Evolutionary conservation across 495 filamentous ascomycete species (phyloP), one percentile per base, ranked within the genome.

Genomic region (Glarea lozoyensis): DNA sequence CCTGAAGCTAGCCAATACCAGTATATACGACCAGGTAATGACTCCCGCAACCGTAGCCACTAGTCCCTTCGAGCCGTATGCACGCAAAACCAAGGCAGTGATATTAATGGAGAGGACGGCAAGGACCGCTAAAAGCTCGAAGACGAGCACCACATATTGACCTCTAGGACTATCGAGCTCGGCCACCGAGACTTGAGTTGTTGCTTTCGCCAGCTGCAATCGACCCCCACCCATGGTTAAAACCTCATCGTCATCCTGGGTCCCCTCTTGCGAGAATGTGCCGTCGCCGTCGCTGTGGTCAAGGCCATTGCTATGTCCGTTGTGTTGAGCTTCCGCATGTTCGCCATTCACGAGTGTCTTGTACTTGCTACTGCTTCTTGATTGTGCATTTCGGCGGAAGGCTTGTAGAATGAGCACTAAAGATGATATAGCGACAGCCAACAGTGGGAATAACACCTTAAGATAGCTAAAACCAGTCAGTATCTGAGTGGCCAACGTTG

Each of bases 401-500:
- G 63, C 61, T 49, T 79, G 77, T 42, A 75, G 39, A 31, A 69
- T 21, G 40, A 95, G 74, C 50, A 76, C 68, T 16, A 86, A 55
- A 30, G 88, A 57, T 2, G 93, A 99, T 10, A 82, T 46, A 39
- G 64, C 75, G 58, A 84, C 76, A 32, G 80, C 66, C 21, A 76
- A 64, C 38, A 94, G 72, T 46, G 93, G 93, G 29, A 96, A 73
- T 27, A 92, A 65, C 42, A 86, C 76, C 64, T 87, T 82, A 31
- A 99, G 75, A 58, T 86, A 86, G 60, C 90, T 97, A 60, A 30
- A 18, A 29, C 29, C 13, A 25, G 29, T 47, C 25, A 49, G 46
- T 25, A 15, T 42, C n/a, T 7, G n/a, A 16, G 25, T 19, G n/a
- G 13, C 9, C 38, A 19, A 55, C 11, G 42, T 36, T 7, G 23